Base-by-base conservation (phyloP, 208 protist genomes). In the Angomonas ambiguus region DNA sequence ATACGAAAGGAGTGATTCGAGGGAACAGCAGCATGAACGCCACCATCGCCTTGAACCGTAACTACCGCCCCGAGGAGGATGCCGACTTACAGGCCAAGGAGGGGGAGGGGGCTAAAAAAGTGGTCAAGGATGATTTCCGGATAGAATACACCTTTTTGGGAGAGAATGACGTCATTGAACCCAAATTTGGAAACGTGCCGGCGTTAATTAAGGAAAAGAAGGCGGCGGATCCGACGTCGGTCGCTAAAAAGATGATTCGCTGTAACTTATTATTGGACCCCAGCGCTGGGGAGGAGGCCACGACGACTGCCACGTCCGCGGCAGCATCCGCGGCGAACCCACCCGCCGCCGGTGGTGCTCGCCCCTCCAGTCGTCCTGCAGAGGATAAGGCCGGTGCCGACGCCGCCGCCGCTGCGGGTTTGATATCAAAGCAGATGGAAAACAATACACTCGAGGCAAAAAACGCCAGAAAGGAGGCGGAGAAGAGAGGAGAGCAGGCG, bases 1-100 rank as follows among this genome's bases (percentile, higher is more conserved):
- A 88, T 64, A 82, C 77, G 31, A 94, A 92, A 62, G 88, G 88
- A 25, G 74, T 92, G 31, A 76, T 94, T 27, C 72, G 77, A 22
- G 76, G 78, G 16, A 91, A 92, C 71, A 69, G 76, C 13, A 75
- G 79, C 22, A 71, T 72, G 11, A 80, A 76, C 48, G 69, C 91
- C 32, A 82, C 66, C 2, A 86, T 94, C 31, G 71, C 77, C 13
- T 74, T 94, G 5, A 90, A 85, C 65, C 69, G 53, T 4, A 83
- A 71, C 63, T 51, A 73, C 67, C 49, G 75, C 32, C 38, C 68
- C 5, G 67, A 77, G 31, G 66, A 49, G 41, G 30, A 31, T 30
- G 20, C 33, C 48, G 22, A 63, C 18, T 10, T 18, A 24, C 28
- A 32, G 20, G 53, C 65, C 49, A 42, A 59, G 18, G 30, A 8